Base-by-base conservation (phyloP, 495 filamentous ascomycete species). In the Darksidea phi region DNA sequence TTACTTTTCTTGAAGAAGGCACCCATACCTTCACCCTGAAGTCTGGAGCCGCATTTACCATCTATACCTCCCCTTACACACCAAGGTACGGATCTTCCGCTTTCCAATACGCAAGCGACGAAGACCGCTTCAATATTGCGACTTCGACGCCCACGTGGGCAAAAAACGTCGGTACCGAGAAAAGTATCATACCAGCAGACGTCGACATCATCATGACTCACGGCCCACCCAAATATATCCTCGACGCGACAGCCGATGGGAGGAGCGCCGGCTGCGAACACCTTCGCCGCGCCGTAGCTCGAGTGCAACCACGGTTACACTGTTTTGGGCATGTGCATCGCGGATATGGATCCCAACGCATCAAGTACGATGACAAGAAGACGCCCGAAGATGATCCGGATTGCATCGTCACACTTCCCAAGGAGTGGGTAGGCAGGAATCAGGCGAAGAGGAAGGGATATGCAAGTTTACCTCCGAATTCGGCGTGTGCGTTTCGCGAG, bases 291-390 rank as follows among this genome's bases (percentile, higher is more conserved):
- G 83, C 83, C 0, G 75, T 77, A 6, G 50, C 57, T 41, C 65
- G 78, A 24, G 75, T 74, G 11, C 74, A 69, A 46, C 83, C 83
- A 1, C 71, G 72, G 23, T 32, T 86, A 34, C 82, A 85, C 72
- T 78, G 81, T 21, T 86, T 85, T 63, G 83, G 83, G 1, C 83
- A 86, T 74, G 80, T 86, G 11, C 83, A 86, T 71, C 64, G 72
- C 25, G 68, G 70, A 3, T 63, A 72, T 57, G 75, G 75, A 1
- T 41, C 62, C 0, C 57, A 61, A 34, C 41, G 63, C 1, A 43
- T 66, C 12, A 7, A 61, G 6, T 61, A 45, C 36, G 37, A 59
- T 6, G 11, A 4, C 54, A 45, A 15, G 18, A 41, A 7, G 17
- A 49, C 32, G n/a, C 7, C 10, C n/a, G n/a, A 5, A 7, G n/a